These are phyloP conservation scores for Mycena leptocephala DNA, from an alignment of 768 basidiomycete species.

Conservation along the genomic window DNA sequence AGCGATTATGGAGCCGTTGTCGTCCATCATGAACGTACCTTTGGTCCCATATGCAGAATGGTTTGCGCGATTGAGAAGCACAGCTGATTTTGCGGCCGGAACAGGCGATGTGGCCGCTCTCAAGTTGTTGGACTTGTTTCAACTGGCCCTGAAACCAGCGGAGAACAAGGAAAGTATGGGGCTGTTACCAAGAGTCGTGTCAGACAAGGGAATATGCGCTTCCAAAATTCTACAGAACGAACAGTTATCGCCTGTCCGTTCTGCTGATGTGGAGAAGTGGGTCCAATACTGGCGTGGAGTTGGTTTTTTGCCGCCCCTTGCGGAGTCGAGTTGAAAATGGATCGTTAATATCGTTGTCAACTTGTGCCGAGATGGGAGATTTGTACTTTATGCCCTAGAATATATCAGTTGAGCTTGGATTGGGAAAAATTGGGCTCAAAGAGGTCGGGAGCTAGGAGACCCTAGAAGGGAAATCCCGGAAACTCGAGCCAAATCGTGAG, in stretches of 20 bases:
- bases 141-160: not conserved
- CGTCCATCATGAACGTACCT: conserved; percentile 42
- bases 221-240: not conserved
- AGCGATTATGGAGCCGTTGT: conserved; percentile 30
- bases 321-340: too few species aligned
- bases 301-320: conserved; percentile 19
- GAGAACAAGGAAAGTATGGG: conserved; percentile 17
- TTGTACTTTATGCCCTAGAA: too few species aligned
- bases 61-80: conserved; percentile 43
- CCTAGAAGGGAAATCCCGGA: too few species aligned
- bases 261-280: conserved; percentile 9
- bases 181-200: not conserved
- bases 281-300: conserved; percentile 13
- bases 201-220: not conserved
- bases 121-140: conserved; percentile 13
- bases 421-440: too few species aligned
- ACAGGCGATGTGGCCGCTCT: not conserved
- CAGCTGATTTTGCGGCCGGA: not conserved
- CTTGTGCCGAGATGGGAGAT: too few species aligned
- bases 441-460: too few species aligned
- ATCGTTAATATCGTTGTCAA: too few species aligned
- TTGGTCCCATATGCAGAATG: conserved; percentile 50
- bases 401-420: too few species aligned
- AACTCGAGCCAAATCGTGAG: too few species aligned
- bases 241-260: not conserved